Percentiles rank a stretch among this genome's conserved stretches.
phyloP scores from a whole-genome alignment of 768 basidiomycete genomes.

The Phlebiopsis flavidoalba region DNA sequence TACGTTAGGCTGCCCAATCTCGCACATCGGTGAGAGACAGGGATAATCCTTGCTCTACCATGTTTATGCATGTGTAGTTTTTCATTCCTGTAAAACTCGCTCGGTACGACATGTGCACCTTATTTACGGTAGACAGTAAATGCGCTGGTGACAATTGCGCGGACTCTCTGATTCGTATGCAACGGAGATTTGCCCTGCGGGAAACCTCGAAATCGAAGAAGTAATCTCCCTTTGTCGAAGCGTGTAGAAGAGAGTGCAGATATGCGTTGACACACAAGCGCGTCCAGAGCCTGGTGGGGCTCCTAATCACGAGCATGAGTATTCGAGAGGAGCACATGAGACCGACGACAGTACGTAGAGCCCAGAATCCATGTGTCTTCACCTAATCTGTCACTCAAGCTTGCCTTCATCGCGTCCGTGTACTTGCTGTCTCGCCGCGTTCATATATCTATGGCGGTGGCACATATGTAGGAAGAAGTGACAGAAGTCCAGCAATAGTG shows the following conservation, averaged over 20 bases:
- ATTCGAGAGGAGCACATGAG: background rate
- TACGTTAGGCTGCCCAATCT: too few species aligned
- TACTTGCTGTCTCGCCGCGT: conserved; percentile 53
- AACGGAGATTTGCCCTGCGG: conserved; percentile 69
- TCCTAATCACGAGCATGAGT: conserved; percentile 31
- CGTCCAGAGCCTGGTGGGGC: conserved; percentile 78
- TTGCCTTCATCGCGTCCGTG: conserved; percentile 63
- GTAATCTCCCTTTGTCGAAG: conserved; percentile 30
- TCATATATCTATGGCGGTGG: conserved; percentile 45
- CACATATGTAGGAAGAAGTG: conserved; percentile 60
- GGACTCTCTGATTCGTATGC: conserved; percentile 74
- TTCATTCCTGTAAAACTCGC: too few species aligned
- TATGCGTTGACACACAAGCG: conserved; percentile 82
- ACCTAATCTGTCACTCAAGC: conserved; percentile 72
- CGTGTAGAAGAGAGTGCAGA: conserved; percentile 52
- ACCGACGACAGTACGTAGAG: conserved; percentile 47
- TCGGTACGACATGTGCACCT: background rate
- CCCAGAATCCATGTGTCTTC: conserved; percentile 79
- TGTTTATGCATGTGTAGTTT: too few species aligned
- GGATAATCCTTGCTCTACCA: too few species aligned
- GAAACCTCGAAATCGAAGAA: conserved; percentile 62
- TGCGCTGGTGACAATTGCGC: conserved; percentile 48
- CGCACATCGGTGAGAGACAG: too few species aligned
- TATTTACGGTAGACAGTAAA: conserved; percentile 28
- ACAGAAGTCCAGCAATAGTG: conserved; percentile 63